Conservation (phyloP, 176 grass and related monocot species). For the Eragrostis curvula region DNA sequence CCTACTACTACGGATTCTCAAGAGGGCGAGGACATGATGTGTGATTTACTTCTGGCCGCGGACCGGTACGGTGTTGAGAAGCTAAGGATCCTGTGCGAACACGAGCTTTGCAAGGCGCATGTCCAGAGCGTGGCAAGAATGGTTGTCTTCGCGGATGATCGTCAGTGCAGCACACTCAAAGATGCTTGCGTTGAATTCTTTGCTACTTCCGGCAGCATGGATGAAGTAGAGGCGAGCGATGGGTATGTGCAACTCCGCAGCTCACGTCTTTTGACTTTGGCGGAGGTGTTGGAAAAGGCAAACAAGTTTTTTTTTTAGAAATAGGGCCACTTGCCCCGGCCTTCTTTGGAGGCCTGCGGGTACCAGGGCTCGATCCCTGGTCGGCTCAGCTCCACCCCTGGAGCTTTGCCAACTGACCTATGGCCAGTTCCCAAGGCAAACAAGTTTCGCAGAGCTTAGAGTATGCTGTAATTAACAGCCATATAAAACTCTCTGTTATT, state of each 20-base stretch:
- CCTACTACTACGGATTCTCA: neutral
- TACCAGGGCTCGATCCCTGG: too few relatives aligned
- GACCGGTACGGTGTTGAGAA: neutral
- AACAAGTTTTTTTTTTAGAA: too few relatives aligned
- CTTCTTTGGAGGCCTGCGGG: too few relatives aligned
- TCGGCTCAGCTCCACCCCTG: too few relatives aligned
- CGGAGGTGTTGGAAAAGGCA: too few relatives aligned
- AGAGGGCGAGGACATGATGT: neutral
- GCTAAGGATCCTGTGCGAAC: neutral
- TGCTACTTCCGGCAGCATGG: neutral
- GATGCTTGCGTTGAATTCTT: neutral
- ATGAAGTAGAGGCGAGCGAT: neutral
- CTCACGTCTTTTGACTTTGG: neutral
- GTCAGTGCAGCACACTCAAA: neutral
- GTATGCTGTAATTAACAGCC: too few relatives aligned
- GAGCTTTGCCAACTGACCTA: too few relatives aligned
- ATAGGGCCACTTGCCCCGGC: too few relatives aligned
- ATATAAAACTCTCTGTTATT: too few relatives aligned
- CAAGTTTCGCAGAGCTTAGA: too few relatives aligned
- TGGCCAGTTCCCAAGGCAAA: too few relatives aligned
- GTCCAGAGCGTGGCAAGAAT: neutral
- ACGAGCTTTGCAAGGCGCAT: neutral
- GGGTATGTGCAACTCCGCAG: neutral
- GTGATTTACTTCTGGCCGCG: neutral
- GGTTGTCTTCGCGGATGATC: neutral